These are phyloP conservation scores for Epicoccum nigrum DNA, from an alignment of 2,329 filamentous ascomycete species.

Conservation along the genomic window DNA sequence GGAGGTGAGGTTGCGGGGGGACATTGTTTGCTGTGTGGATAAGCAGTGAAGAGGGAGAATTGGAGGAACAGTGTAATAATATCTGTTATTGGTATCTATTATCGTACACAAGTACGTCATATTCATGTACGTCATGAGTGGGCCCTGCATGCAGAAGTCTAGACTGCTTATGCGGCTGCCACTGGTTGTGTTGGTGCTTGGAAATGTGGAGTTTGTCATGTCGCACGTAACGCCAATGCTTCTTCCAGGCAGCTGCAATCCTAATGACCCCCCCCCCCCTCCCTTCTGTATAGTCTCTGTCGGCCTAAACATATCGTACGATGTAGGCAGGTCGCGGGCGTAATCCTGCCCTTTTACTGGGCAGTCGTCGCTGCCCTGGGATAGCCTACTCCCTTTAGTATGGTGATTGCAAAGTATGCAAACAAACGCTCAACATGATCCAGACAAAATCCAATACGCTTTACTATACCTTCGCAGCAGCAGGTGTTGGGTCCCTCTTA, in stretches of 20 bases:
- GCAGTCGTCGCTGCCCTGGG: background rate
- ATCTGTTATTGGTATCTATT: background rate
- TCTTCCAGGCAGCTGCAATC: background rate
- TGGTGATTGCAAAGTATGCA: background rate
- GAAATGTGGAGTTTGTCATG: background rate
- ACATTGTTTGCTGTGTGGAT: conserved; percentile 8
- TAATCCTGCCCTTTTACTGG: background rate
- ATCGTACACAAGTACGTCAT: conserved; percentile 13
- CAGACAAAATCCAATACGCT: conserved; percentile 20
- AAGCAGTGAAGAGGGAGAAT: too few relatives aligned
- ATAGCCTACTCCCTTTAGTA: background rate
- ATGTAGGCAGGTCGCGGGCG: background rate
- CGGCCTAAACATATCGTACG: background rate
- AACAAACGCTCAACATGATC: background rate
- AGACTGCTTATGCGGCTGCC: background rate
- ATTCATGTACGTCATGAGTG: conserved; percentile 17
- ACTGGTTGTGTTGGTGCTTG: background rate
- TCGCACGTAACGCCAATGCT: background rate
- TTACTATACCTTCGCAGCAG: conserved; percentile 29
- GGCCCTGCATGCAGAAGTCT: conserved; percentile 8
- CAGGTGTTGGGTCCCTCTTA: conserved; percentile 19
- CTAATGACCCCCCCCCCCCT: background rate
- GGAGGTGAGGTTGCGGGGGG: conserved; percentile 25
- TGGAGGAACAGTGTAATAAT: background rate
- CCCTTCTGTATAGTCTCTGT: too few relatives aligned